A percentile compares a stretch with the other conserved stretches of the same genome.
These are phyloP conservation scores for Suhomyces tanzawaensis DNA, from an alignment of 805 yeast species.

Conservation along the genomic window DNA sequence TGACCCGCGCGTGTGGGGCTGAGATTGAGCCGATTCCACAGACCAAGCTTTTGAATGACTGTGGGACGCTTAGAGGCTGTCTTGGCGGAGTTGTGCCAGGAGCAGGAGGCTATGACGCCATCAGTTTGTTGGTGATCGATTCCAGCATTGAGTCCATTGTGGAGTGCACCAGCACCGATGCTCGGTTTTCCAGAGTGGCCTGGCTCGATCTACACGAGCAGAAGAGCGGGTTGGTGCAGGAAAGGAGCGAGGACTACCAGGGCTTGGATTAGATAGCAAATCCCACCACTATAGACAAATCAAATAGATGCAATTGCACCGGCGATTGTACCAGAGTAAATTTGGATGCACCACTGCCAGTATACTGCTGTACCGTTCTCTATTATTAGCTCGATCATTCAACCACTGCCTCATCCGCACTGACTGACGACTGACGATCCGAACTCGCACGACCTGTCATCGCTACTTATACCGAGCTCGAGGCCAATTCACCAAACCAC, in stretches of 20 bases:
- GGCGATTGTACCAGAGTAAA: too few relatives aligned
- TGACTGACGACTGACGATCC: too few relatives aligned
- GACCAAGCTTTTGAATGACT: constrained; percentile 60
- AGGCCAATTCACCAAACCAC: too few relatives aligned
- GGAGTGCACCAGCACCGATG: constrained; percentile 16
- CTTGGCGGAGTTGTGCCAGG: constrained; percentile 98
- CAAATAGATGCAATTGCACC: too few relatives aligned
- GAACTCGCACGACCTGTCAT: too few relatives aligned
- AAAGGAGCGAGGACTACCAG: constrained; percentile 24
- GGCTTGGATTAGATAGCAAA: constrained; percentile 2
- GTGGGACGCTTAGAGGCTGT: constrained; percentile 59
- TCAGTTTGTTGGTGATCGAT: constrained; percentile 64
- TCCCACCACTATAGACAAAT: too few relatives aligned
- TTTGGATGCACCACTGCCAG: too few relatives aligned
- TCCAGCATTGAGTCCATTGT: constrained; percentile 32
- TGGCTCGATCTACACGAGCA: constrained; percentile 73
- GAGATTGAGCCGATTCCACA: constrained; percentile 86
- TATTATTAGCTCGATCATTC: too few relatives aligned
- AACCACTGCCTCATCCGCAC: too few relatives aligned
- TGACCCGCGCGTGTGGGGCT: constrained; percentile 70
- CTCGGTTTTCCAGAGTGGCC: constrained; percentile 45
- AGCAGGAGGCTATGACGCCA: constrained; percentile 97
- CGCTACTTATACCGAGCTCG: too few relatives aligned
- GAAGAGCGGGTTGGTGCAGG: constrained; percentile 54
- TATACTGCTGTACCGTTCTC: too few relatives aligned